Conservation (phyloP, 305 asterid species). For the Fraxinus sp. region DNA sequence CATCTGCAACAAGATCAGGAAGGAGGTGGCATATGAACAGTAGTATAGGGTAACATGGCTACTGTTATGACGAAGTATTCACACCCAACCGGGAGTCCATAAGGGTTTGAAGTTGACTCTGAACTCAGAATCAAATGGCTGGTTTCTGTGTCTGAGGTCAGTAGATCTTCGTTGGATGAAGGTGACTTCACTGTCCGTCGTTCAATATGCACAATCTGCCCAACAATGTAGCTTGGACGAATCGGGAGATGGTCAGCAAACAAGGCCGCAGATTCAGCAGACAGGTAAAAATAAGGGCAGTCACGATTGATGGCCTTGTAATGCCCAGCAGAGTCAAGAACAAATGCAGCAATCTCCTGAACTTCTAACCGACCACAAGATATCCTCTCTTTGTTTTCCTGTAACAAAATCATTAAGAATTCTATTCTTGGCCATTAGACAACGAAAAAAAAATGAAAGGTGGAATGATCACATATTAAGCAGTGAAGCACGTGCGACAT, state of each 20-base stretch:
- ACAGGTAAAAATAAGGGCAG: slow-evolving; percentile 74
- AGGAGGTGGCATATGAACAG: slow-evolving; percentile 65
- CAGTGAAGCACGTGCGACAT: not conserved
- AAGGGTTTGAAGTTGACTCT: slow-evolving; percentile 54
- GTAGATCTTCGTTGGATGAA: slow-evolving; percentile 26
- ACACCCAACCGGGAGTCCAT: slow-evolving; percentile 77
- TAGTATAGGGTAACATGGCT: slow-evolving; percentile 88
- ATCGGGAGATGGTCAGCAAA: slow-evolving; percentile 68
- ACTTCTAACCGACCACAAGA: slow-evolving; percentile 73
- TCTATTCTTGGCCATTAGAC: not conserved
- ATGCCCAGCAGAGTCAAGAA: slow-evolving; percentile 68
- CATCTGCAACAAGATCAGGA: slow-evolving; percentile 81
- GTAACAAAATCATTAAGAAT: slow-evolving; percentile 15
- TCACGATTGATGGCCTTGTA: slow-evolving; percentile 80
- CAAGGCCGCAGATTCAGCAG: slow-evolving; percentile 82
- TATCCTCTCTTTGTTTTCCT: slow-evolving; percentile 86
- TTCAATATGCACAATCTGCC: slow-evolving; percentile 93
- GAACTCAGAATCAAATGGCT: slow-evolving; percentile 39
- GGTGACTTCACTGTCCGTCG: slow-evolving; percentile 53
- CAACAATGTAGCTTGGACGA: slow-evolving; percentile 71
- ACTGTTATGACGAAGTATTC: slow-evolving; percentile 90
- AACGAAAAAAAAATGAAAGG: not conserved
- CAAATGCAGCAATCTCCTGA: slow-evolving; percentile 83
- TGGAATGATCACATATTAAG: not conserved
- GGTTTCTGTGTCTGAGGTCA: slow-evolving; percentile 46